Conservation (phyloP, 768 basidiomycete genomes). For the Melanogaster broomeanus region DNA sequence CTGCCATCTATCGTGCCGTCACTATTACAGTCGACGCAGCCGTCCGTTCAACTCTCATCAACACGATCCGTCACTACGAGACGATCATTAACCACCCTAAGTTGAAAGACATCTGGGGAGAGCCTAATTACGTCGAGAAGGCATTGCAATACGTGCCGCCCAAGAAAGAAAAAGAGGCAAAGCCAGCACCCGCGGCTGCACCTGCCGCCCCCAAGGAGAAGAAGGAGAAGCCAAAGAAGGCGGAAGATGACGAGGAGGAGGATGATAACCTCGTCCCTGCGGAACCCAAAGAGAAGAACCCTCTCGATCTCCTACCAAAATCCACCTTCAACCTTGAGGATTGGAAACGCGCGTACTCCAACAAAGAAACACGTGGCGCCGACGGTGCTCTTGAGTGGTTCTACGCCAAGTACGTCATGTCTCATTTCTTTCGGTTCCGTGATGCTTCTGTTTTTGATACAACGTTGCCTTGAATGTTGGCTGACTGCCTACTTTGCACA, state of each 20-base stretch:
- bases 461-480: too few species aligned
- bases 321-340: conserved; percentile 89
- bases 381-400: conserved; percentile 92
- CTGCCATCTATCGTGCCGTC: conserved; percentile 55
- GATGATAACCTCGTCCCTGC: conserved; percentile 72
- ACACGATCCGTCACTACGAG: conserved; percentile 82
- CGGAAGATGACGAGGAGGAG: conserved; percentile 67
- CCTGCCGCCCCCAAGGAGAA: conserved; percentile 46
- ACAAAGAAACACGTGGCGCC: conserved; percentile 91
- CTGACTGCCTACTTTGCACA: too few species aligned
- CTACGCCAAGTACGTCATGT: conserved; percentile 76
- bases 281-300: conserved; percentile 93
- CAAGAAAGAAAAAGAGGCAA: conserved; percentile 74
- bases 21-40: conserved; percentile 63
- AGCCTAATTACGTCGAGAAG: conserved; percentile 66
- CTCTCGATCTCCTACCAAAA: conserved; percentile 89
- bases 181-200: conserved; percentile 44
- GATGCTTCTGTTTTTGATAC: too few species aligned
- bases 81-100: conserved; percentile 86
- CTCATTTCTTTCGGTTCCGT: background rate
- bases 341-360: conserved; percentile 98
- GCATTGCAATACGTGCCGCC: conserved; percentile 70
- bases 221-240: conserved; percentile 62
- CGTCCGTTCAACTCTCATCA: conserved; percentile 65
- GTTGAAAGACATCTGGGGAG: conserved; percentile 66